phyloP scores from a whole-genome alignment of 2,329 filamentous ascomycete genomes.

The Colletotrichum echinochloae region DNA sequence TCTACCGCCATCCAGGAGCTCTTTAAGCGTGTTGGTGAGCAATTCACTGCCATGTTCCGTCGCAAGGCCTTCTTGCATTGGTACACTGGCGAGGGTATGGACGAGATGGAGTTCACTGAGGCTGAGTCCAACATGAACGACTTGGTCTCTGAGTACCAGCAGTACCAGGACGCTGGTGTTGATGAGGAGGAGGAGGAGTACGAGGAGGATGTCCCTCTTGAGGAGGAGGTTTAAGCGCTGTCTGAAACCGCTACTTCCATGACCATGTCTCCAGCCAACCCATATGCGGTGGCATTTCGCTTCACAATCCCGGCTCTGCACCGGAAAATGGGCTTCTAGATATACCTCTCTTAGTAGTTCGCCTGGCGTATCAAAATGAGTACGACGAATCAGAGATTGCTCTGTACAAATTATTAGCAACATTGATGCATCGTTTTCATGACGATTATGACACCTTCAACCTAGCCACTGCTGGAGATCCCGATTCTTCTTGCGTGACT shows the following conservation, averaged over 20 bases:
- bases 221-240: conserved; percentile 71
- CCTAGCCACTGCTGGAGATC: not conserved
- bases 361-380: conserved; percentile 49
- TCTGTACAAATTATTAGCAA: conserved; percentile 26
- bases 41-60: conserved; percentile 99
- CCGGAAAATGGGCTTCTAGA: conserved; percentile 52
- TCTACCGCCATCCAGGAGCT: conserved; percentile 99
- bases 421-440: not conserved
- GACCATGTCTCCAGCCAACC: conserved; percentile 20
- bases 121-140: conserved; percentile 99
- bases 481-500: not conserved
- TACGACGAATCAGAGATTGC: conserved; percentile 46
- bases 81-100: conserved; percentile 99
- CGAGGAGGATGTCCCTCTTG: conserved; percentile 83
- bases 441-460: not conserved
- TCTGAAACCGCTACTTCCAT: not conserved
- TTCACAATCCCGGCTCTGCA: conserved; percentile 44
- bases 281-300: conserved; percentile 41
- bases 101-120: conserved; percentile 99
- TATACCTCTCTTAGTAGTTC: conserved; percentile 54
- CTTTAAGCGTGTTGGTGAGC: conserved; percentile 99
- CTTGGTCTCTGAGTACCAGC: conserved; percentile 99
- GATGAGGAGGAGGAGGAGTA: conserved; percentile 98
- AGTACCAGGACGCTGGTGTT: conserved; percentile 99
- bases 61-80: conserved; percentile 99